Base-by-base conservation (phyloP, 1,284 basidiomycete species). In the Ceratobasidium sp. region DNA sequence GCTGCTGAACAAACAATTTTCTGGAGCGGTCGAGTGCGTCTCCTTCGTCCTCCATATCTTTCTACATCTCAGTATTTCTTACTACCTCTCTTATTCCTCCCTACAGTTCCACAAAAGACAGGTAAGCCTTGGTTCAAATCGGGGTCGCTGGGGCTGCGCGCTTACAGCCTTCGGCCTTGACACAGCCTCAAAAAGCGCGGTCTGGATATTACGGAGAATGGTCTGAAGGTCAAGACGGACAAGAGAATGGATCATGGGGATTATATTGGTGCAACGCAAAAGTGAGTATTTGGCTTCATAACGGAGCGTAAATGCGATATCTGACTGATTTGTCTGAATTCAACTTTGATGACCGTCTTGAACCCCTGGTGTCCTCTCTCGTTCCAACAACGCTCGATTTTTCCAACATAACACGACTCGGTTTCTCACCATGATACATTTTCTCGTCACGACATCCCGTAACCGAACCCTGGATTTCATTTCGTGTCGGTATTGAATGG, bases 241-340 rank as follows among this genome's bases (percentile, higher is more conserved):
- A 88, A 86, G 79, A 86, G 87, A 7, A 87, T 91, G 79, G 88
- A 90, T 77, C 85, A 90, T 52, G 89, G 91, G 68, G 87, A 89
- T 64, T 93, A 93, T 79, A 85, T 93, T 12, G 91, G 93, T 81
- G 91, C 91, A 5, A 92, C 92, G 10, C 92, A 93, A 82, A 85
- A 92, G 91, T 92, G 78, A 80, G 87, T 85, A 46, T 46, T 13
- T 46, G 44, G 6, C n/a, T n/a, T n/a, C n/a, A n/a, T n/a, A n/a
- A n/a, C n/a, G n/a, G n/a, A n/a, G n/a, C n/a, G n/a, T n/a, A n/a
- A n/a, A n/a, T 13, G 20, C 54, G 7, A 9, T 9, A 56, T 56
- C 54, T 56, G 54, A 56, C 54, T n/a, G 54, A 23, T 7, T 23
- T 6, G 6, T 56, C 10, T n/a, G 26, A n/a, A n/a, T n/a, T n/a